Evolutionary conservation across 371 early-diverging fungal species (phyloP).

Genomic region (Lichtheimia corymbifera): DNA sequence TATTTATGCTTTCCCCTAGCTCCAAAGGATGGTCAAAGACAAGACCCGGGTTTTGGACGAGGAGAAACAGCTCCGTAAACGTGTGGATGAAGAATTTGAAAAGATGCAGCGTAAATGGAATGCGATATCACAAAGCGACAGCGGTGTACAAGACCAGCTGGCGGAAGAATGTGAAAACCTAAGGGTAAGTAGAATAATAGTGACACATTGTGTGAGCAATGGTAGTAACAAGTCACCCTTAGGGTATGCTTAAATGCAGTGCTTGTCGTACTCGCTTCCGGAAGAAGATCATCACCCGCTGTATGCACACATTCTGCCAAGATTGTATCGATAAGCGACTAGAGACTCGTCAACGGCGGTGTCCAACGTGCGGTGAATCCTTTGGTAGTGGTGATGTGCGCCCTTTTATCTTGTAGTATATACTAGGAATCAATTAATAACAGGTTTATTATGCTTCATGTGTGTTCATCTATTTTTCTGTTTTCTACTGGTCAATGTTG

Average conservation of each 20-base stretch:
- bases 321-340: conserved; percentile 89
- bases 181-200: conserved; percentile 26
- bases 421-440: not conserved
- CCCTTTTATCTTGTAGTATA: conserved; percentile 82
- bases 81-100: conserved; percentile 60
- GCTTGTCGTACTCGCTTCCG: conserved; percentile 87
- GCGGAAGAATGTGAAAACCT: conserved; percentile 42
- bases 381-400: conserved; percentile 92
- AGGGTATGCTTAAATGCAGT: conserved; percentile 86
- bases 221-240: conserved; percentile 10
- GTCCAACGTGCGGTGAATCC: conserved; percentile 95
- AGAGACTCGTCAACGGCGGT: conserved; percentile 94
- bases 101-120: conserved; percentile 52
- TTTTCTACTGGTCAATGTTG: too few species aligned
- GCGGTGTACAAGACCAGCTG: conserved; percentile 35
- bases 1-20: conserved; percentile 21
- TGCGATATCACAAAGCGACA: conserved; percentile 33
- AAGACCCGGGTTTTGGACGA: conserved; percentile 59
- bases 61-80: conserved; percentile 53
- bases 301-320: conserved; percentile 98
- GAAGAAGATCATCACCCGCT: conserved; percentile 75
- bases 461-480: too few species aligned
- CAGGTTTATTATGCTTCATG: too few species aligned
- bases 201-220: not conserved
- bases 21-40: conserved; percentile 58